A percentile compares a stretch with the other conserved stretches of the same genome.
phyloP scores from a whole-genome alignment of 2,329 filamentous ascomycete species.

The Epichloe sp. region DNA sequence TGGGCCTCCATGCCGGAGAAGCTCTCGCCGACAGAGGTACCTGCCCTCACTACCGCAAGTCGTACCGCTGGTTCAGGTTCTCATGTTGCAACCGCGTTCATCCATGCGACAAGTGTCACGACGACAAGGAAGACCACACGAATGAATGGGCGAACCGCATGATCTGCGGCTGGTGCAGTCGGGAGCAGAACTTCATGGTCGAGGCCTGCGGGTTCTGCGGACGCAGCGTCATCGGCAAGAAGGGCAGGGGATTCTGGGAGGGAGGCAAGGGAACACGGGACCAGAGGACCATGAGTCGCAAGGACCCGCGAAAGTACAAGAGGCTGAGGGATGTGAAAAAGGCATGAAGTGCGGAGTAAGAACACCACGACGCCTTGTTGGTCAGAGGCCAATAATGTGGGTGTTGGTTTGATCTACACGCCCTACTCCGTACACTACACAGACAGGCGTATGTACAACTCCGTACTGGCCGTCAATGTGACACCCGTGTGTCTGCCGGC shows the following conservation, averaged over 20 bases:
- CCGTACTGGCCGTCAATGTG: neutral
- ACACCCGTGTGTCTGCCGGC: neutral
- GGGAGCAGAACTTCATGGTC: conserved; percentile 67
- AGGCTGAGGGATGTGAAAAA: conserved; percentile 29
- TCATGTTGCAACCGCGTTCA: conserved; percentile 46
- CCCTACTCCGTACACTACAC: too few species aligned
- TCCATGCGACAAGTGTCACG: conserved; percentile 63
- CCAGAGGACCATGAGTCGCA: conserved; percentile 55
- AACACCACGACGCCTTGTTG: too few species aligned
- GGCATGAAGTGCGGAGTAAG: too few species aligned
- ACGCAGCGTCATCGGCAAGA: conserved; percentile 51
- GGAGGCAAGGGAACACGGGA: conserved; percentile 74
- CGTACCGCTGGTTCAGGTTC: conserved; percentile 53
- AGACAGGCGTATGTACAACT: neutral
- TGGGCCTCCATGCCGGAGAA: conserved; percentile 44
- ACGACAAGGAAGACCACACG: conserved; percentile 54
- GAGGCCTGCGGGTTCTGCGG: conserved; percentile 67
- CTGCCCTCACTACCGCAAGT: conserved; percentile 45
- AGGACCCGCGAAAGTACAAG: conserved; percentile 63
- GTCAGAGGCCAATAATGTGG: too few species aligned
- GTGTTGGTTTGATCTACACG: too few species aligned
- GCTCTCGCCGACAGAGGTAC: conserved; percentile 39
- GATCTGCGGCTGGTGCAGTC: conserved; percentile 68
- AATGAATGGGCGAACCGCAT: conserved; percentile 76
- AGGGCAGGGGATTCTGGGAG: conserved; percentile 68